phyloP scores from a whole-genome alignment of 2,329 filamentous ascomycete genomes.

The Diaporthe batatas region DNA sequence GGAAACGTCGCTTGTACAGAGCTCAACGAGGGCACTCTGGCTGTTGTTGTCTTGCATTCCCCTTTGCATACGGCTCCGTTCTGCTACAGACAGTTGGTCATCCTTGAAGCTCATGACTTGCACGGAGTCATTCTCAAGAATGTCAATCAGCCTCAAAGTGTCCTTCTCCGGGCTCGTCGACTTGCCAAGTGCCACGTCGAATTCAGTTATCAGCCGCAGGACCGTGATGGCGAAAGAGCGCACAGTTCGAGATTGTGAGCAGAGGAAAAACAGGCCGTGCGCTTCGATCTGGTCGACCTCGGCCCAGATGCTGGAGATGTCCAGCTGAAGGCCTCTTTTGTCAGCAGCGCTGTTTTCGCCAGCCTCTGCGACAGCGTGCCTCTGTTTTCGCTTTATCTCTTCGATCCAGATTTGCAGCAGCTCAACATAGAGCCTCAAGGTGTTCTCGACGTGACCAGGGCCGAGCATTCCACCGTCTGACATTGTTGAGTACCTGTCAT shows the following conservation, averaged over 20 bases:
- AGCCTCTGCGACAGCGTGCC: constrained; percentile 76
- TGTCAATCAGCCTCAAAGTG: constrained; percentile 83
- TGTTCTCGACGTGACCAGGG: constrained; percentile 93
- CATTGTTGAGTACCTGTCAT: constrained; percentile 97
- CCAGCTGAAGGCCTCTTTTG: constrained; percentile 81
- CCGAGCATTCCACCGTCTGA: constrained; percentile 97
- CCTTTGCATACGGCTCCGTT: constrained; percentile 90
- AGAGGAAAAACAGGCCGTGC: constrained; percentile 96
- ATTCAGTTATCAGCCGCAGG: constrained; percentile 90
- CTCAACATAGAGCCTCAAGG: constrained; percentile 91
- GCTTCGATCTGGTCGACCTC: constrained; percentile 98
- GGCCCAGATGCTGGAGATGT: constrained; percentile 88
- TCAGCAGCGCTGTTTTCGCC: constrained; percentile 74
- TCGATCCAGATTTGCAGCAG: constrained; percentile 97
- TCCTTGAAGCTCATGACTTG: constrained; percentile 93
- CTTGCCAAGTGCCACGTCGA: constrained; percentile 89
- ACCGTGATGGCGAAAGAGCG: constrained; percentile 93
- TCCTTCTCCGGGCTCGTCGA: constrained; percentile 69
- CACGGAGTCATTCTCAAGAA: constrained; percentile 90
- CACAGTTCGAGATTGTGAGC: constrained; percentile 92
- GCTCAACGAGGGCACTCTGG: constrained; percentile 88
- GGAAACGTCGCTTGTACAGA: constrained; percentile 94
- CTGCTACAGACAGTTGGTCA: constrained; percentile 90
- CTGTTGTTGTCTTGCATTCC: constrained; percentile 88
- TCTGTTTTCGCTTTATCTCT: constrained; percentile 89